Base-by-base conservation (phyloP, 1,284 basidiomycete species). In the Marasmius fiardii region DNA sequence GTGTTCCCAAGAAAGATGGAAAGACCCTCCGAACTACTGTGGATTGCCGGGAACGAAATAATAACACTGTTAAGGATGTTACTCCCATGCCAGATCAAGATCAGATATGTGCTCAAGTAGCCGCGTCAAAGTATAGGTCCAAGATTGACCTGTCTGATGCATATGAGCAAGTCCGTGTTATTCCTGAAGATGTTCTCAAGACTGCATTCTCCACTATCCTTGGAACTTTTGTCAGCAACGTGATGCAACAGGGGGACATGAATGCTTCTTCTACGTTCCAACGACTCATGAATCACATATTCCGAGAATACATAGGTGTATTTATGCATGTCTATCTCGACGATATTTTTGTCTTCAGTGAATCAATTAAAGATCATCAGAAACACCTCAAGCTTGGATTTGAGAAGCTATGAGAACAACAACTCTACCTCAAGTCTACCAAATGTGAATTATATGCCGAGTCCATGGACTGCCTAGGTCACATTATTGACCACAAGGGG, bases 371-470 rank as follows among this genome's bases (percentile, higher is more conserved):
- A 35, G 65, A 75, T 34, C 74, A 76, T 51, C 50, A 62, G 12
- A 0, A 2, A 8, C 53, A 55, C 45, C 37, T 55, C 18, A 12
- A 49, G 12, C 45, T 59, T 7, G 63, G 69, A 1, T 59, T 71
- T 6, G 39, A 61, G 0, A 58, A 59, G 7, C 58, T 74, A 0
- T 39, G 59, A 0, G 21, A 54, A 6, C 18, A n/a, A 60, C 48
- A 3, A 28, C 4, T 69, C 3, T 71, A 61, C 55, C 63, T 61
- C 18, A 66, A 62, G 23, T 56, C 52, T 4, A 58, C 63, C 43
- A 76, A 74, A 59, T 68, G 64, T 20, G 59, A 71, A 16, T 54
- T 76, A 3, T 74, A 72, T 70, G n/a, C n/a, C n/a, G n/a, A n/a
- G n/a, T n/a, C n/a, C n/a, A n/a, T n/a, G n/a, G n/a, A n/a, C n/a